A percentile compares a stretch with the other conserved stretches of the same genome.
Evolutionary conservation across 1,284 basidiomycete species (phyloP).

Genomic region (Calocybe gambosa): DNA sequence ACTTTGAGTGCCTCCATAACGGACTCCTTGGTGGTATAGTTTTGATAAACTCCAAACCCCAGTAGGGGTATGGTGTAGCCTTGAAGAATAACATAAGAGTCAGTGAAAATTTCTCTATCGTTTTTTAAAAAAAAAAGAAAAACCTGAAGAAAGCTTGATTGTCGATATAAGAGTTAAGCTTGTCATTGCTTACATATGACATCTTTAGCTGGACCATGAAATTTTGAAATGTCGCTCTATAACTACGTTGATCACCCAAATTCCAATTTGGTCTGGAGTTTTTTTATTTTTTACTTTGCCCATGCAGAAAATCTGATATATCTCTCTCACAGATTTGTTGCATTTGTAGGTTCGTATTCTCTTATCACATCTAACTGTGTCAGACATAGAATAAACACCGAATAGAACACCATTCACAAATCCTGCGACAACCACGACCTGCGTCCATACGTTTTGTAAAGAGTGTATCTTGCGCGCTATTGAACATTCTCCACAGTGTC

Average conservation of each 20-base stretch:
- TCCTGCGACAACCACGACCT: slow-evolving; percentile 66
- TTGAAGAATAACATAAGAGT: slow-evolving; percentile 16
- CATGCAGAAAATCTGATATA: too few species aligned
- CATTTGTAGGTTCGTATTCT: slow-evolving; percentile 69
- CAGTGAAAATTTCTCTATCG: neutral
- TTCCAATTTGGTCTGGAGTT: slow-evolving; percentile 45
- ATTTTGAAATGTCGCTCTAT: slow-evolving; percentile 29
- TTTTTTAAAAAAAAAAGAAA: slow-evolving; percentile 1
- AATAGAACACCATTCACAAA: slow-evolving; percentile 66
- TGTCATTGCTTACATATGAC: slow-evolving; percentile 10
- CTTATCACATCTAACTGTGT: neutral
- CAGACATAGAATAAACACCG: neutral
- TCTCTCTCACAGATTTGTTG: slow-evolving; percentile 57
- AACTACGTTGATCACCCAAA: slow-evolving; percentile 53
- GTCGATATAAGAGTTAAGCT: slow-evolving; percentile 15
- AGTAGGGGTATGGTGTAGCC: slow-evolving; percentile 66
- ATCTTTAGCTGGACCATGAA: slow-evolving; percentile 5
- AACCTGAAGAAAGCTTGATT: slow-evolving; percentile 32
- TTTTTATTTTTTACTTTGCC: neutral
- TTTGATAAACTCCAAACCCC: slow-evolving; percentile 79
- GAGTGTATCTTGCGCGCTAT: slow-evolving; percentile 71
- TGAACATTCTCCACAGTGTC: slow-evolving; percentile 60
- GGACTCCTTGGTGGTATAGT: slow-evolving; percentile 51
- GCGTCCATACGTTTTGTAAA: slow-evolving; percentile 79
- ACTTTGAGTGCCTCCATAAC: slow-evolving; percentile 63